Base-by-base conservation (phyloP, 2,329 filamentous ascomycete genomes). In the Talaromyces islandicus region DNA sequence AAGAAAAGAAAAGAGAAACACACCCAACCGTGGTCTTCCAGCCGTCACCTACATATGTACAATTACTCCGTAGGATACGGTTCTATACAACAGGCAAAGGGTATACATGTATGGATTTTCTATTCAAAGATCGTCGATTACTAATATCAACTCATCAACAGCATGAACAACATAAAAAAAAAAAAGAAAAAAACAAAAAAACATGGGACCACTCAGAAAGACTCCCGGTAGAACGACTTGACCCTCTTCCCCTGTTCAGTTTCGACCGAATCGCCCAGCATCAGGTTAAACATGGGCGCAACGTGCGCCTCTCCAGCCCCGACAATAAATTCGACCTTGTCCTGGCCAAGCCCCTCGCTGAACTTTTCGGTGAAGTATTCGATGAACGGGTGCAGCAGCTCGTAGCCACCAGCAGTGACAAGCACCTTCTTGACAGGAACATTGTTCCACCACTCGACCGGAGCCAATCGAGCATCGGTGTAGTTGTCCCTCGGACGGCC, bases 341-440 rank as follows among this genome's bases (percentile, higher is more conserved):
- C 59, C 77, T 81, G 53, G 71, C 68, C 24, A 19, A 60, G 50
- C 19, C 54, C 50, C 35, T 54, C 38, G 10, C 35, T 57, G 2
- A 60, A 29, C 21, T 52, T 52, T n/a, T 27, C 27, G n/a, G 74
- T 75, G 63, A 86, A 80, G 21, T 79, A 76, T 54, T 77, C 67
- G 55, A 88, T 85, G 14, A 80, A 76, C 64, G 85, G 84, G 35
- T 84, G 70, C 27, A 87, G 63, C 14, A 85, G 73, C 71, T 88
- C 85, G 54, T 81, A 78, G 0, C 74, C 79, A 0, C 85, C 85
- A 1, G 75, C 81, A 63, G 80, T 79, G 5, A 87, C 74, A 25
- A 85, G 66, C 1, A 86, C 73, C 48, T 80, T 75, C 21, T 76
- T 71, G 3, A 83, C 76, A 0, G 78, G 74, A 12, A 83, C 72